Evolutionary conservation across 2,329 filamentous ascomycete species (phyloP).

Genomic region (Calonectria pauciramosa): DNA sequence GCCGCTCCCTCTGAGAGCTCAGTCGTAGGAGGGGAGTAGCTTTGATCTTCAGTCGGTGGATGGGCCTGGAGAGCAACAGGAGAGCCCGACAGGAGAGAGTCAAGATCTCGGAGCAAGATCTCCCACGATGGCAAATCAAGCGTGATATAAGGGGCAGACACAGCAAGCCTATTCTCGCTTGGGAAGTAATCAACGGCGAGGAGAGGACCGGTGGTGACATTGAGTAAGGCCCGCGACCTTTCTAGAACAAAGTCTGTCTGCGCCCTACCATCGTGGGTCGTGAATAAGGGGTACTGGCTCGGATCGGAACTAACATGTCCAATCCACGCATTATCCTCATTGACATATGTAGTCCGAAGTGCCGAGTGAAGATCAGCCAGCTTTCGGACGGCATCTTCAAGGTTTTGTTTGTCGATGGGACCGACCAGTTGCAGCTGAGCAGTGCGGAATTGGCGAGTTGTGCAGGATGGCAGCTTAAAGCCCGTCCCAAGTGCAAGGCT

Average conservation of each 20-base stretch:
- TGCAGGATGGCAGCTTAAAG: neutral
- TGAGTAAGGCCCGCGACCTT: conserved; percentile 6
- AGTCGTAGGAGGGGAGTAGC: neutral
- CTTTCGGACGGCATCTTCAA: conserved; percentile 10
- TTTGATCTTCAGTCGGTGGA: neutral
- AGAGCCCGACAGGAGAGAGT: conserved; percentile 12
- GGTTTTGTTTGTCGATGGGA: neutral
- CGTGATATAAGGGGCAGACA: conserved; percentile 4
- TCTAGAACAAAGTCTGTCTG: neutral
- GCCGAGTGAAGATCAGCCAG: conserved; percentile 9
- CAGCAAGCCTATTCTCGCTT: conserved; percentile 1
- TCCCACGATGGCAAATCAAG: conserved; percentile 15
- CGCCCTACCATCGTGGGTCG: neutral
- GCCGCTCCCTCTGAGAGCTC: neutral
- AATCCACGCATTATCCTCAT: neutral
- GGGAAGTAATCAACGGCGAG: conserved; percentile 13
- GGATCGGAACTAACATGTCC: neutral
- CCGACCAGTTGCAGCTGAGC: neutral
- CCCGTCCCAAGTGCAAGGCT: conserved; percentile 12
- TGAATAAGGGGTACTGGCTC: neutral
- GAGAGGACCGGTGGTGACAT: conserved; percentile 1
- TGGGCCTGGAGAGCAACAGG: neutral
- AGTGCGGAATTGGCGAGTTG: neutral
- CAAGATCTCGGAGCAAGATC: conserved; percentile 7
- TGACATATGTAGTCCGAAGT: conserved; percentile 1